Base-by-base conservation (phyloP, 306 rosid genomes). In the Phaseolus lunatus region DNA sequence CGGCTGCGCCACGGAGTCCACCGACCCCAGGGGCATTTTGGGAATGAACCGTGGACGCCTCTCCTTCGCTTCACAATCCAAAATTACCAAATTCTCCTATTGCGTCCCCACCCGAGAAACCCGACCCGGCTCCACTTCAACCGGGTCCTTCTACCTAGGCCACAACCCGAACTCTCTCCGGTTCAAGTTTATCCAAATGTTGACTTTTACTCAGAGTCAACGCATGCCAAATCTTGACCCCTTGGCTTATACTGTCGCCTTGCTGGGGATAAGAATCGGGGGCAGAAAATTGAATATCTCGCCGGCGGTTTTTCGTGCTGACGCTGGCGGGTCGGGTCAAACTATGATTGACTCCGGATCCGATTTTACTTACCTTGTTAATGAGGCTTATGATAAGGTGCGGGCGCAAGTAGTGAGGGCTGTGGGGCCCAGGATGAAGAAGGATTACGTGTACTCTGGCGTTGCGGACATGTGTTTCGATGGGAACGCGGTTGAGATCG, bases 311-410 rank as follows among this genome's bases (percentile, higher is more conserved):
- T 95, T 95, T 67, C 85, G 71, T 0, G 96, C 96, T 0, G 87
- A 90, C 16, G 67, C 88, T 0, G 76, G 93, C 6, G 97, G 98
- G 6, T 62, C 97, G 82, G 98, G 98, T 72, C 98, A 95, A 57
- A 95, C 98, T 6, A 90, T 95, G 87, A 64, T 95, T 3, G 98
- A 95, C 57, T 95, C 98, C 0, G 98, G 98, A 2, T 89, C 97
- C 57, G 97, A 95, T 5, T 82, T 95, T 58, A 89, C 91, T 0
- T 95, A 72, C 67, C 31, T 95, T 1, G 98, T 90, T 50, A 84
- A 65, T 13, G 97, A 78, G 78, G 98, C 97, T 0, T 95, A 95
- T 4, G 59, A 79, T 23, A 88, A 76, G 57, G 96, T 95, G 76
- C 47, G 87, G 70, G 92, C 72, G 13, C 89, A 87, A 70, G 72